Conservation (phyloP, 148 eudicot genomes). For the Arbutus unedo region DNA sequence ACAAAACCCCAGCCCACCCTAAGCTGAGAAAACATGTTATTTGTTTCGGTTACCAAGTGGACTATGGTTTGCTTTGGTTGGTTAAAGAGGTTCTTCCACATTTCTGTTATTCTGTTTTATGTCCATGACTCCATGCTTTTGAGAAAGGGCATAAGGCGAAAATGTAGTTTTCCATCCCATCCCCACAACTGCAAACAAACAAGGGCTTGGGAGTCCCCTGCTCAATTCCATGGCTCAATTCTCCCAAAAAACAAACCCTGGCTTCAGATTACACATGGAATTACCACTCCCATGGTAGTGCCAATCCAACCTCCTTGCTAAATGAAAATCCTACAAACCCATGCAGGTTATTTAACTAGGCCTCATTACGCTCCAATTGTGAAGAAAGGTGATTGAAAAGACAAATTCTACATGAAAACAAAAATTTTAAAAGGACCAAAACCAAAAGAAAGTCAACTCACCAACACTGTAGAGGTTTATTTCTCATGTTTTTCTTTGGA, state of each 20-base stretch:
- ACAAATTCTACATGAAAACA: background rate
- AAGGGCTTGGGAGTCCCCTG: conserved; percentile 3
- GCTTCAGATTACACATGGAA: background rate
- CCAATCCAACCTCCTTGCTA: background rate
- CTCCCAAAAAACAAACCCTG: background rate
- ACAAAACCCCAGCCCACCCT: background rate
- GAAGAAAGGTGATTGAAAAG: conserved; percentile 1
- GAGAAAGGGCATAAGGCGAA: background rate
- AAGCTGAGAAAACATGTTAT: background rate
- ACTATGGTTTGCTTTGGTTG: background rate
- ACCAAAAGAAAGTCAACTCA: conserved; percentile 1
- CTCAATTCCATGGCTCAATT: background rate
- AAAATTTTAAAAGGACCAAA: background rate
- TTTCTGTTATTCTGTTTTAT: background rate
- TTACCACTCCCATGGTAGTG: background rate
- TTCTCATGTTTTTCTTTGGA: background rate
- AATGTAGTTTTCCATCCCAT: background rate
- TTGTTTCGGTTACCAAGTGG: background rate
- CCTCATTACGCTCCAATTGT: background rate
- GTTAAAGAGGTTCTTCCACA: background rate
- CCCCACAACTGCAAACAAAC: background rate
- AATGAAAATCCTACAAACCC: background rate
- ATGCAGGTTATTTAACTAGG: background rate
- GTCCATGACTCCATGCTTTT: background rate
- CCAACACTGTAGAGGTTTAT: background rate